Evolutionary conservation across 2,329 filamentous ascomycete genomes (phyloP), one percentile per base, ranked within the genome.

Genomic region (Dactylellina drechsleri): DNA sequence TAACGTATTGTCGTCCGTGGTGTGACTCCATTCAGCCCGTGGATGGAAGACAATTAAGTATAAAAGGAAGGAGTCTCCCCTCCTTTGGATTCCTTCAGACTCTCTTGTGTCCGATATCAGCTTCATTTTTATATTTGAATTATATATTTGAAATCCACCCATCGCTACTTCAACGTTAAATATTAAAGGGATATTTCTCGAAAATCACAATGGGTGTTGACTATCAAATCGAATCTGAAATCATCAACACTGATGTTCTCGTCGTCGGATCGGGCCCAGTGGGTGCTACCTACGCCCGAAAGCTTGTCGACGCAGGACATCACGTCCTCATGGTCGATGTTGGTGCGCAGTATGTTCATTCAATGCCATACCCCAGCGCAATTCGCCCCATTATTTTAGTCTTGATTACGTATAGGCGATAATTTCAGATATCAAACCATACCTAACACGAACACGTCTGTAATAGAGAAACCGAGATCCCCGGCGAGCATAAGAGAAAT

Each of bases 401-500:
- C 23, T 23, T 23, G 23, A 23, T 23, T 23, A 23, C 23, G 23
- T 23, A 23, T 23, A 4, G 4, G 23, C 23, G 4, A 23, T 23
- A 4, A 23, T 23, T 23, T 23, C 23, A 23, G 23, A 23, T 2
- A 2, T 23, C 23, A 23, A 23, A 23, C 23, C 23, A 23, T 23
- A 23, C 23, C 23, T 23, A 23, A 23, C 23, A 23, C 4, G 23
- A 23, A 23, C 23, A 2, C 2, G 4, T 23, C 23, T 59, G 28
- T 1, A 20, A 49, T 66, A 77, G 76, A 43, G 77, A 78, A 23
- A 77, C 67, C 5, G 20, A 62, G 2, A 60, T 70, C 43, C n/a
- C 65, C 8, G 79, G 79, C 0, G 77, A 77, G 2, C 79, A 80
- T 45, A 77, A 78, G 49, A 80, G 80, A 50, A 80, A 80, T 50